Base-by-base conservation (phyloP, 768 basidiomycete species). In the Pholiota molesta region DNA sequence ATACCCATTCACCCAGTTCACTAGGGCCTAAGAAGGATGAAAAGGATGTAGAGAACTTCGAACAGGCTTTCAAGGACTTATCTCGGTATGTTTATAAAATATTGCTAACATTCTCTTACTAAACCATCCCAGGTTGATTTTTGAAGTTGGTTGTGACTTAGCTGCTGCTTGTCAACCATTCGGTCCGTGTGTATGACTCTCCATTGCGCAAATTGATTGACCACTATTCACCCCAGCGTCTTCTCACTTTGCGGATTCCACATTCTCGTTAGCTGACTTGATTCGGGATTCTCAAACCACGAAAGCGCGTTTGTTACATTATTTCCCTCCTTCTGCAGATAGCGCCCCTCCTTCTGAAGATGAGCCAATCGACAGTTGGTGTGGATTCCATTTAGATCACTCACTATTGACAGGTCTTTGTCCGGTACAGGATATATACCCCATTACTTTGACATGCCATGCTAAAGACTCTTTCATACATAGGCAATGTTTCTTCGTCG, bases 371-470 rank as follows among this genome's bases (percentile, higher is more conserved):
- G 94, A 97, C 65, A 92, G 87, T 65, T 95, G 94, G 86, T 99
- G 97, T 77, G 97, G 97, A 17, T 95, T 95, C 68, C 97, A 99
- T 74, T 79, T 95, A 21, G 97, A 99, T 71, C 95, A 98, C 69
- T 90, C 90, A 8, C 74, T 94, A 40, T 76, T 99, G 59, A 99
- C 97, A 1, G 97, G 95, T 2, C 85, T 99, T 35, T 98, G 95
- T 74, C 91, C 93, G 53, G 91, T 91, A 72, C 31, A 72, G 84
- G 66, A 5, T 57, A 62, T 28, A 62, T 42, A 19, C 17, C 33
- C 35, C 10, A 14, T 17, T 29, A 16, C 17, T 39, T 61, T 40
- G 53, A 47, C 52, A 14, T 6, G 10, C 53, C 26, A 44, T 52
- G 60, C 37, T 64, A 53, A 13, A 49, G 11, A 16, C 62, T 59